phyloP scores from a whole-genome alignment of 2,329 filamentous ascomycete species.

The Chrysoporthe puriensis region DNA sequence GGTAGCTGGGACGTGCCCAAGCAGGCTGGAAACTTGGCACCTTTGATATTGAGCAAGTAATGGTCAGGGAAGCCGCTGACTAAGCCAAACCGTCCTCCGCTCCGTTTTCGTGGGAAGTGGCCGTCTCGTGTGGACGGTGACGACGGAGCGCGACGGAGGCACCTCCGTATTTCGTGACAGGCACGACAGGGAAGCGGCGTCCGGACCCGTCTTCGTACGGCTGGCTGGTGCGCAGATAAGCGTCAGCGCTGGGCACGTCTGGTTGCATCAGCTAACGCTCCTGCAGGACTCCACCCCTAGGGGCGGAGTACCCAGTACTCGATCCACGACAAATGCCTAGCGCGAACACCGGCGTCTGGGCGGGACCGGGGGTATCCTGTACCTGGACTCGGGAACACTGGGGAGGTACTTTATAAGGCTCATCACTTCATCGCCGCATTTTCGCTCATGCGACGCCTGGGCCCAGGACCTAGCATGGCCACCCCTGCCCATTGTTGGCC shows the following conservation, averaged over 20 bases:
- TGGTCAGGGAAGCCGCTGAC: background rate
- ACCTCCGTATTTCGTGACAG: background rate
- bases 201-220: background rate
- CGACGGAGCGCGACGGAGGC: background rate
- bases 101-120: background rate
- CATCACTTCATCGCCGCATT: background rate
- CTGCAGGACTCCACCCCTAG: conserved; percentile 8
- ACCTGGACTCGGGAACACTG: background rate
- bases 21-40: background rate
- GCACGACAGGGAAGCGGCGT: background rate
- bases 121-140: background rate
- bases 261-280: conserved; percentile 12
- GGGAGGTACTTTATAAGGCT: background rate
- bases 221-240: background rate
- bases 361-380: conserved; percentile 2
- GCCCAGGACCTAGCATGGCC: background rate
- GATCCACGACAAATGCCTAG: background rate
- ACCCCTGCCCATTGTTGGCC: background rate
- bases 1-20: background rate
- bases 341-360: background rate
- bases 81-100: background rate
- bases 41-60: background rate
- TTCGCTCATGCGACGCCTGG: background rate
- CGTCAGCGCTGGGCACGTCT: conserved; percentile 8
- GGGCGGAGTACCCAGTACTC: conserved; percentile 9